Percentiles rank a stretch among this genome's conserved stretches.
These are phyloP conservation scores for Wickerhamiella lipophila DNA, from an alignment of 805 yeast species.

Conservation along the genomic window DNA sequence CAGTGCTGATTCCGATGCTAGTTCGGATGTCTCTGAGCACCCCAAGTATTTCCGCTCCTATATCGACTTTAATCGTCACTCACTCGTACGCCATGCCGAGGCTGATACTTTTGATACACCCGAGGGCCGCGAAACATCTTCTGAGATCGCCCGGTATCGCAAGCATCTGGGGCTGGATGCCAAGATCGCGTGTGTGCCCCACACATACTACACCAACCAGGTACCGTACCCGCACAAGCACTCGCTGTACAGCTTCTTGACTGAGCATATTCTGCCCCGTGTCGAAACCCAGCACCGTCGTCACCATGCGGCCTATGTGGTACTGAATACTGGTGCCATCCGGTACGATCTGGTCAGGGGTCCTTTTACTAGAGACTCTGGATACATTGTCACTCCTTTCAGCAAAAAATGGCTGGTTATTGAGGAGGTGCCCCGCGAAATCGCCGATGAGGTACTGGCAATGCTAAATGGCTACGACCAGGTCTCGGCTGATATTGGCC, in stretches of 20 bases:
- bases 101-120: constrained; percentile 36
- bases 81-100: constrained; percentile 47
- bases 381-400: constrained; percentile 74
- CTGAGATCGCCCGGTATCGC: constrained; percentile 35
- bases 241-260: constrained; percentile 48
- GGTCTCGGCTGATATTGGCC: constrained; percentile 14
- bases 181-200: constrained; percentile 51
- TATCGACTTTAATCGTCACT: constrained; percentile 64
- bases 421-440: constrained; percentile 40
- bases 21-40: constrained; percentile 1
- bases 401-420: constrained; percentile 63
- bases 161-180: constrained; percentile 39
- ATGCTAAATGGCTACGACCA: constrained; percentile 36
- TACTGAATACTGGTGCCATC: constrained; percentile 75
- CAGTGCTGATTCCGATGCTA: neutral
- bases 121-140: constrained; percentile 39
- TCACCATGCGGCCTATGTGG: constrained; percentile 35
- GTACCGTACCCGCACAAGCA: constrained; percentile 48
- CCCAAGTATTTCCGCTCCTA: constrained; percentile 46
- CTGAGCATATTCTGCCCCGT: constrained; percentile 41
- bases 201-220: constrained; percentile 50
- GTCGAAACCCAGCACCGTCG: constrained; percentile 22
- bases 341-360: constrained; percentile 81
- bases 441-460: constrained; percentile 44
- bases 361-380: constrained; percentile 63